Base-by-base conservation (phyloP, 2,329 filamentous ascomycete genomes). In the Penicillium nordicum region DNA sequence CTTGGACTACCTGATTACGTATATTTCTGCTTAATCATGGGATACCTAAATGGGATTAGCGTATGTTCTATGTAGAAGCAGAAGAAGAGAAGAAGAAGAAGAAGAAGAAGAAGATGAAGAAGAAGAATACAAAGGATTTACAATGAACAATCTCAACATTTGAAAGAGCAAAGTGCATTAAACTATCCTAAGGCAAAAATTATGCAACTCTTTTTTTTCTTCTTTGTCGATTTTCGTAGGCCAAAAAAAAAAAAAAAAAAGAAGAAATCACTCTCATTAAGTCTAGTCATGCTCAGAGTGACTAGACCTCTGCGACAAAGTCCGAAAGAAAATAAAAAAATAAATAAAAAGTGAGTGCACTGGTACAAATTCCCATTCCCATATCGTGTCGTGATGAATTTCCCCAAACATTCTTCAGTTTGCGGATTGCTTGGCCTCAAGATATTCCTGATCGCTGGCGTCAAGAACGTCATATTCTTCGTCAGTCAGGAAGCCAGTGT, bases 401-500 rank as follows among this genome's bases (percentile, higher is more conserved):
- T 21, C 25, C 12, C 18, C 49, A 36, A 51, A 42, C 12, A 12
- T 37, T 36, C 14, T 16, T 48, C 57, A 65, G 37, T 60, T 55
- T 21, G 62, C n/a, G 41, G 65, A 64, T 9, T 69, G 67, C 37
- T 66, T 65, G 25, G 68, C 84, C 59, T 82, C 81, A 50, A 85
- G 73, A 63, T 83, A 88, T 72, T 97, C 93, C 73, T 96, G 90
- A 64, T 97, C 93, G 57, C 90, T 96, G 42, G 92, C 93, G 77
- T 97, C 92, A 44, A 97, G 85, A 63, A 97, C 92, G 69, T 99
- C 94, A 73, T 97, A 99, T 77, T 99, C 94, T 74, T 97, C 94
- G 62, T 99, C 94, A 0, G 94, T 97, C 80, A 96, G 78, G 80
- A 96, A 97, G 12, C 88, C 89, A 58, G 89, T 85, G n/a, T 81